Conservation (phyloP, 306 rosid genomes). For the Cicer arietinum region DNA sequence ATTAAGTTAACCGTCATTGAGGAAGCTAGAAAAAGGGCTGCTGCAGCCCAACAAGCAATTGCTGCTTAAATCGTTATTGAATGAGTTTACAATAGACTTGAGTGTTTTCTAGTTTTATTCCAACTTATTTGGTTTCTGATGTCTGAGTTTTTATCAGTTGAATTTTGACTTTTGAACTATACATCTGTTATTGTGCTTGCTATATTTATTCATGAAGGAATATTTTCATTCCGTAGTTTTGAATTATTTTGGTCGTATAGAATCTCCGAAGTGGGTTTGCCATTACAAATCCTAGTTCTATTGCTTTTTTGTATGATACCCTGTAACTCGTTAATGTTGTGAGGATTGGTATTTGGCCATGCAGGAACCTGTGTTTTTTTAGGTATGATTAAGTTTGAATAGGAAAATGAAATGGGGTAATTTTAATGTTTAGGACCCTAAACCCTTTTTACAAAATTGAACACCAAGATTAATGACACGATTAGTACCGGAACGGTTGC, state of each 20-base stretch:
- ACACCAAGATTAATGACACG: no score
- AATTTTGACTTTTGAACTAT: slow-evolving; percentile 42
- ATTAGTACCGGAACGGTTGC: no score
- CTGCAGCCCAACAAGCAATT: slow-evolving; percentile 64
- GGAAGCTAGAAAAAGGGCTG: slow-evolving; percentile 76
- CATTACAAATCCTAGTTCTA: neutral
- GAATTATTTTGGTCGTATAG: neutral
- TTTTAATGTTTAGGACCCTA: no score
- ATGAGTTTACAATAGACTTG: slow-evolving; percentile 26
- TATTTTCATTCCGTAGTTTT: neutral
- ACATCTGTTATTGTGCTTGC: slow-evolving; percentile 32
- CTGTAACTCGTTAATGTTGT: no score
- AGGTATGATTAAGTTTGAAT: no score
- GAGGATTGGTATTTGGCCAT: no score
- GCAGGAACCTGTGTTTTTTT: no score
- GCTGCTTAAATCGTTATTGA: slow-evolving; percentile 49
- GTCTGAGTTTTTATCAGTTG: slow-evolving; percentile 35
- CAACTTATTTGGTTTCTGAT: slow-evolving; percentile 6
- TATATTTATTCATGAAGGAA: slow-evolving; percentile 12
- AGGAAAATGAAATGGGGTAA: no score
- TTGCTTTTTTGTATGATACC: no score
- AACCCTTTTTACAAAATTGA: no score
- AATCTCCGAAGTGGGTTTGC: neutral
- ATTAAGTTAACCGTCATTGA: slow-evolving; percentile 78
- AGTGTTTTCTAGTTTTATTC: slow-evolving; percentile 35